Base-by-base conservation (phyloP, 805 yeast genomes). In the Ogataea pini region DNA sequence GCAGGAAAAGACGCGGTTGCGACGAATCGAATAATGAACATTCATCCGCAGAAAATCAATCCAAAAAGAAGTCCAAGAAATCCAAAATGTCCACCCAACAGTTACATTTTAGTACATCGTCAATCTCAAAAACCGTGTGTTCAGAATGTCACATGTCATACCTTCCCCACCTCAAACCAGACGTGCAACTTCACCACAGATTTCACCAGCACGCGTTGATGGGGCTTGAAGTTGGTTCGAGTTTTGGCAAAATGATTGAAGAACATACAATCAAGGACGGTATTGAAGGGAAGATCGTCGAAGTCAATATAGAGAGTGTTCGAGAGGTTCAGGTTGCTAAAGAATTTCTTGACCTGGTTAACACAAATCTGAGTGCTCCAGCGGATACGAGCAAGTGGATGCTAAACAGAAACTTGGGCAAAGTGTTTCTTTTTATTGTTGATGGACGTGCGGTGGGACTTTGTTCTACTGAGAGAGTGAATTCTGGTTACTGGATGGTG, bases 351-450 rank as follows among this genome's bases (percentile, higher is more conserved):
- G 65, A 69, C 0, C 65, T 83, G 60, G 86, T 79, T 7, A 85
- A 86, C 59, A 70, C 66, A 6, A 86, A 80, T 52, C 65, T 86
- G 41, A 78, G 75, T 62, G 89, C 91, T 0, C 85, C 82, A 5
- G 50, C 44, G 9, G 67, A 60, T 17, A 50, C 55, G 1, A 33
- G 56, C 7, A 28, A 46, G 7, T 65, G 65, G 63, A 16, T 46
- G n/a, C 33, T 32, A 16, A 61, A 61, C 17, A 45, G 53, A 3
- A 56, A 52, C 3, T 50, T 52, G 7, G 83, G 83, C 0, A 69
- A 67, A 32, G 76, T 82, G 1, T 84, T 77, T 56, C 67, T 83
- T 3, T 76, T 76, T 43, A 62, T 83, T 3, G 65, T 69, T 33
- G 62, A 71, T 16, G 69, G 45, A 7, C 49, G 48, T 18, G 82